Evolutionary conservation across 768 basidiomycete genomes (phyloP).

Genomic region (Galerina marginata): DNA sequence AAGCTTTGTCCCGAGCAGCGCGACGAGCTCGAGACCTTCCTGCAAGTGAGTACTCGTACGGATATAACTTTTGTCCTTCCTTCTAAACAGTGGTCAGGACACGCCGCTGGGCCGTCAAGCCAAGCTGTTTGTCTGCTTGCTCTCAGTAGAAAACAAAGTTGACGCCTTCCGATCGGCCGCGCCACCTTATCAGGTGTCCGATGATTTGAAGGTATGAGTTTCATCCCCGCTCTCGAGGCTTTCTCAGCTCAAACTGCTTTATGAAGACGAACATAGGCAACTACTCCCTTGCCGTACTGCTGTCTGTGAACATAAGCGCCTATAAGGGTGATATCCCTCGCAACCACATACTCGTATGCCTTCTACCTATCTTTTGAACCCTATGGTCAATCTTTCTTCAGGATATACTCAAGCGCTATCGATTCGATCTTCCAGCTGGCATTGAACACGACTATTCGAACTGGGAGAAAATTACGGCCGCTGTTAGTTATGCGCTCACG

Average conservation of each 20-base stretch:
- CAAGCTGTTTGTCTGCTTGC: background rate
- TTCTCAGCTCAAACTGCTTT: background rate
- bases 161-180: background rate
- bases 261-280: background rate
- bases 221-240: too few relatives aligned
- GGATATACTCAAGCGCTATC: slow-evolving; percentile 3
- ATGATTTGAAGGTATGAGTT: background rate
- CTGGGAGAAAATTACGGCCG: slow-evolving; percentile 9
- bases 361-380: background rate
- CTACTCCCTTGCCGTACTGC: background rate
- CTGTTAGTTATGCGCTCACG: slow-evolving; percentile 17
- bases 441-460: slow-evolving; percentile 16
- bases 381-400: background rate
- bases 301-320: background rate
- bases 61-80: background rate
- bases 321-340: background rate
- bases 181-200: background rate
- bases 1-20: slow-evolving; percentile 16
- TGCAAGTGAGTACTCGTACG: slow-evolving; percentile 7
- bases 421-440: slow-evolving; percentile 12
- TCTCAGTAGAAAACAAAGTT: background rate
- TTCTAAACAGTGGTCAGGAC: background rate
- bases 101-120: background rate
- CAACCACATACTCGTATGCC: background rate
- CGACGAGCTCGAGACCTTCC: slow-evolving; percentile 6